phyloP scores from a whole-genome alignment of 2,329 filamentous ascomycete genomes.

The Metarhizium robertsii region DNA sequence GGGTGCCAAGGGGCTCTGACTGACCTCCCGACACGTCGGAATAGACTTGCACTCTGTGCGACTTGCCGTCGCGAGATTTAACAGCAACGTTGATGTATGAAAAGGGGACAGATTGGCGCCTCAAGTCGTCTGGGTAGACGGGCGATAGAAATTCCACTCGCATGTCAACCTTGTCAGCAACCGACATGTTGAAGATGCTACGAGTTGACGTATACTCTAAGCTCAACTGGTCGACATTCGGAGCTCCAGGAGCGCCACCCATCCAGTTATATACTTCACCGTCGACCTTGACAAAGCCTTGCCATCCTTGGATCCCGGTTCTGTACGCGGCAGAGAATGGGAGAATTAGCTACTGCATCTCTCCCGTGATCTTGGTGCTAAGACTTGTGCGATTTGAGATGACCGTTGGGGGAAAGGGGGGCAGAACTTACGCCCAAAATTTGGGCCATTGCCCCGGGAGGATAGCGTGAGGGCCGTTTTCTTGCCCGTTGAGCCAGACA shows the following conservation, averaged over 20 bases:
- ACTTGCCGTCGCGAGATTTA: constrained; percentile 48
- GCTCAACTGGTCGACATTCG: constrained; percentile 48
- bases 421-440: constrained; percentile 53
- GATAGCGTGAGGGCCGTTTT: constrained; percentile 55
- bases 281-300: constrained; percentile 62
- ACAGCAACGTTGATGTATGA: constrained; percentile 61
- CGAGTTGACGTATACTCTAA: constrained; percentile 64
- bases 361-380: background rate
- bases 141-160: constrained; percentile 64
- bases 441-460: constrained; percentile 60
- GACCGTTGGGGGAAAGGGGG: background rate
- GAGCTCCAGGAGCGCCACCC: constrained; percentile 42
- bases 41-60: constrained; percentile 61
- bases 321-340: constrained; percentile 23
- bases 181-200: constrained; percentile 60
- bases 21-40: constrained; percentile 50
- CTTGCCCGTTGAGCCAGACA: constrained; percentile 54
- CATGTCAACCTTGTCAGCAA: constrained; percentile 51
- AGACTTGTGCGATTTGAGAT: background rate
- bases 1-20: background rate
- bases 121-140: constrained; percentile 55
- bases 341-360: background rate
- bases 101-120: constrained; percentile 58
- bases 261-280: constrained; percentile 57
- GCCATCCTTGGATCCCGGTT: constrained; percentile 49